phyloP scores from a whole-genome alignment of 805 yeast genomes.

The Cyberlindnera veronae region DNA sequence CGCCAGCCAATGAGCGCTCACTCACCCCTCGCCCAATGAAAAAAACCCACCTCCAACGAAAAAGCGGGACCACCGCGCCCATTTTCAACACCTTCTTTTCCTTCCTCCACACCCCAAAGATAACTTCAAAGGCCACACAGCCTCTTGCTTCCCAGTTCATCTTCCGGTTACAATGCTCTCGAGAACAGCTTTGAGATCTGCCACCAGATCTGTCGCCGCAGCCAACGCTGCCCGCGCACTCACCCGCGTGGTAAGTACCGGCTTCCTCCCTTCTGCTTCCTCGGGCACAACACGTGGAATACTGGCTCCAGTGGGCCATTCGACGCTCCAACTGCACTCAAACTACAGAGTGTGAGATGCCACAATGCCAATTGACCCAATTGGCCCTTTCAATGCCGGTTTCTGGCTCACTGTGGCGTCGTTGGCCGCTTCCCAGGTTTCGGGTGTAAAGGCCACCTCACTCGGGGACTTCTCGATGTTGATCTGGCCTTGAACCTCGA shows the following conservation, averaged over 20 bases:
- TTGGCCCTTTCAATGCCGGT: not conserved
- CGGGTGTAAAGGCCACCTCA: constrained; percentile 2
- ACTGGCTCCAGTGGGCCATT: too few relatives aligned
- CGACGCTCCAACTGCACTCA: too few relatives aligned
- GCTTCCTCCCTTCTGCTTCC: too few relatives aligned
- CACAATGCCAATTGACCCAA: not conserved
- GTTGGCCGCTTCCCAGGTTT: constrained; percentile 1
- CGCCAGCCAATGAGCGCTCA: constrained; percentile 17
- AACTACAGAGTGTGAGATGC: too few relatives aligned
- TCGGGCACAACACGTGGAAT: not conserved
- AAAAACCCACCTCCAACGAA: constrained; percentile 18
- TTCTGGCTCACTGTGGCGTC: not conserved
- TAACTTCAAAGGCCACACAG: constrained; percentile 8
- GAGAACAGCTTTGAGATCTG: constrained; percentile 83
- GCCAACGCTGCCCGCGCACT: constrained; percentile 42
- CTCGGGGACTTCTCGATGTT: not conserved
- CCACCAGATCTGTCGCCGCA: constrained; percentile 73
- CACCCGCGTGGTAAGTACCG: constrained; percentile 40
- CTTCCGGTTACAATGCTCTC: constrained; percentile 62
- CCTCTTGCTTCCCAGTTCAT: constrained; percentile 10
- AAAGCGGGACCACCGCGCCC: constrained; percentile 18
- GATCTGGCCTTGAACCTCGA: too few relatives aligned
- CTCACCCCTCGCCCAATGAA: constrained; percentile 23
- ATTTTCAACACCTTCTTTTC: constrained; percentile 17
- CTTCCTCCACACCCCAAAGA: constrained; percentile 3